Conservation (phyloP, 345 rosid genomes). For the Rhizophora apiculata region DNA sequence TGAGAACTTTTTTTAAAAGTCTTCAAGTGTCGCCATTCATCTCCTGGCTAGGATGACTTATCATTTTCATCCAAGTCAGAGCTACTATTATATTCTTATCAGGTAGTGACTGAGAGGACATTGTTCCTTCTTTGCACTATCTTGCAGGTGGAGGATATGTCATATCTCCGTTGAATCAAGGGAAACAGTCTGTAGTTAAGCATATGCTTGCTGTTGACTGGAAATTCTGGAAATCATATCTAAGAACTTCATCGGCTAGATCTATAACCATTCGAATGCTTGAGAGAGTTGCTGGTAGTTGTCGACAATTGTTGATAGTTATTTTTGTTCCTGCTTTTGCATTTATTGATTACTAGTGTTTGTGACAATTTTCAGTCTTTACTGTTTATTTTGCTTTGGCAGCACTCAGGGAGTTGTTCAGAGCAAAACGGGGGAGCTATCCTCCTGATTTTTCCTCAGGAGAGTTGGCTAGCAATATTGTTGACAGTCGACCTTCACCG, state of each 20-base stretch:
- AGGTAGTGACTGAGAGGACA: not conserved
- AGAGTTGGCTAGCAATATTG: conserved; percentile 48
- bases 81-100: not conserved
- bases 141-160: conserved; percentile 94
- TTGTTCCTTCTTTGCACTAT: conserved; percentile 9
- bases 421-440: conserved; percentile 60
- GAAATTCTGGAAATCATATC: conserved; percentile 88
- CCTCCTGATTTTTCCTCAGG: conserved; percentile 63
- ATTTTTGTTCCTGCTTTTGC: conserved; percentile 5
- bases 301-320: conserved; percentile 8
- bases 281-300: conserved; percentile 81
- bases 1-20: too few species aligned
- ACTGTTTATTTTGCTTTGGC: conserved; percentile 24
- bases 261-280: conserved; percentile 85
- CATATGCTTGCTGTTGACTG: conserved; percentile 99
- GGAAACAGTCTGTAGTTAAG: conserved; percentile 74
- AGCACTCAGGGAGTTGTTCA: conserved; percentile 82
- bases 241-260: conserved; percentile 65
- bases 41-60: too few species aligned
- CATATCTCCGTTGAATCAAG: conserved; percentile 69
- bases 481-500: conserved; percentile 29
- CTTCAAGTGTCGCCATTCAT: not conserved
- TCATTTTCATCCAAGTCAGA: not conserved
- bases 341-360: not conserved
- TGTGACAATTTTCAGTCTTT: too few species aligned